Evolutionary conservation across 306 rosid genomes (phyloP).

Genomic region (Gastrolobium villosum): DNA sequence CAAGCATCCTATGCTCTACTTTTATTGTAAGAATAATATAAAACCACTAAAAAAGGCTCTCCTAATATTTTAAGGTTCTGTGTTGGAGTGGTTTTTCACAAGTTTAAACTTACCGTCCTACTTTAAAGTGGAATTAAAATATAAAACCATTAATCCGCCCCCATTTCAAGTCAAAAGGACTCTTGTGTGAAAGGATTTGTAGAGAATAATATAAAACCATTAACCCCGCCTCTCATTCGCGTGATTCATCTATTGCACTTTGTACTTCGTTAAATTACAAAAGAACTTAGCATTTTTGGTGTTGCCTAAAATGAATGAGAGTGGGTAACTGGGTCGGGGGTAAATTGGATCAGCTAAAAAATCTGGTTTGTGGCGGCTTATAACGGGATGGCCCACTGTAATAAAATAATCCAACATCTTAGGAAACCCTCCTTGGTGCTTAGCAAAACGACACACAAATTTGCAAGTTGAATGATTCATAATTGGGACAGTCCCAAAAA

Average conservation of each 20-base stretch:
- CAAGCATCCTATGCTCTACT: conserved; percentile 59
- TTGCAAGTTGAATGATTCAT: conserved; percentile 42
- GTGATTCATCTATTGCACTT: too few relatives aligned
- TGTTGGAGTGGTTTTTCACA: too few relatives aligned
- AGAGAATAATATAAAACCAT: too few relatives aligned
- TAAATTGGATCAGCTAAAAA: not conserved
- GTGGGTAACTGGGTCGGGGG: not conserved
- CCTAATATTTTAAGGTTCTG: too few relatives aligned
- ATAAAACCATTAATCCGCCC: too few relatives aligned
- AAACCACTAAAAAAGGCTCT: too few relatives aligned
- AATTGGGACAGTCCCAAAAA: conserved; percentile 17
- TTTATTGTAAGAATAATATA: too few relatives aligned
- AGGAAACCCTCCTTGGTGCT: conserved; percentile 27
- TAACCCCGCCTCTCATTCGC: too few relatives aligned
- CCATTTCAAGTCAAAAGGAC: too few relatives aligned
- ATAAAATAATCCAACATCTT: conserved; percentile 45
- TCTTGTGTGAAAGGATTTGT: too few relatives aligned
- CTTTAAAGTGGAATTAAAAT: too few relatives aligned
- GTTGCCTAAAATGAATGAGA: not conserved
- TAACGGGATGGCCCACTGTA: not conserved
- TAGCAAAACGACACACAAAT: conserved; percentile 30
- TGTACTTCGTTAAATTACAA: conserved; percentile 18
- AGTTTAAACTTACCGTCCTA: too few relatives aligned
- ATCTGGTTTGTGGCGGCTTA: conserved; percentile 9
- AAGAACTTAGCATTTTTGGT: not conserved